These are phyloP conservation scores for Colletotrichum sp. DNA, from an alignment of 2,329 filamentous ascomycete genomes.

Conservation along the genomic window DNA sequence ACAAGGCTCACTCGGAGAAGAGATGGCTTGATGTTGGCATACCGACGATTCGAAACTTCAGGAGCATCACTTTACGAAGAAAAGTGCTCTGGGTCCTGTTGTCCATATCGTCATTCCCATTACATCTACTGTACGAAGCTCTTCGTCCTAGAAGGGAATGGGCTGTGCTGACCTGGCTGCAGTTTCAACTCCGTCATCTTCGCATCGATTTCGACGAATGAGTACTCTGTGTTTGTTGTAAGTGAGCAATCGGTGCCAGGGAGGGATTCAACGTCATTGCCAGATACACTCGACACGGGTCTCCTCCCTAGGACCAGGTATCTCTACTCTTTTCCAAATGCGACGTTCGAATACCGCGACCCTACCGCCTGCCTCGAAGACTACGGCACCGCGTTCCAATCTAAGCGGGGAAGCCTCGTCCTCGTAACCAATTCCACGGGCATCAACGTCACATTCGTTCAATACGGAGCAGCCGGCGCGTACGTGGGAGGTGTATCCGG, in stretches of 20 bases:
- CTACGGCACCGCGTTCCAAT: background rate
- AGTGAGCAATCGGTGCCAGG: background rate
- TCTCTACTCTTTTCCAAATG: background rate
- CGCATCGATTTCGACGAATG: background rate
- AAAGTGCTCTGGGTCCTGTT: fast-evolving
- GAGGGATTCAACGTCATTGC: fast-evolving
- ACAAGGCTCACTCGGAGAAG: fast-evolving
- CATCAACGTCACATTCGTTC: fast-evolving
- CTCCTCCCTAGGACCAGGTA: no score
- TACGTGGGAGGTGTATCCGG: background rate
- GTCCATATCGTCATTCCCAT: background rate
- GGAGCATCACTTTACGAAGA: fast-evolving
- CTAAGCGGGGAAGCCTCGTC: fast-evolving
- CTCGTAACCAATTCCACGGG: background rate
- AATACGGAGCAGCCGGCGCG: background rate
- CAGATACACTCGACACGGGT: background rate
- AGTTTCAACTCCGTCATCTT: background rate
- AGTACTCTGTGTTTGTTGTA: background rate
- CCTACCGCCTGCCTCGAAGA: fast-evolving
- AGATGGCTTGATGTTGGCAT: fast-evolving
- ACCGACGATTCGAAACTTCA: background rate
- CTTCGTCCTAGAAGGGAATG: fast-evolving
- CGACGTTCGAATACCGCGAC: fast-evolving
- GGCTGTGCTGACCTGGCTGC: fast-evolving
- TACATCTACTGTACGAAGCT: background rate